Evolutionary conservation across 495 filamentous ascomycete species (phyloP).

Genomic region (Aspergillus cavernicola): DNA sequence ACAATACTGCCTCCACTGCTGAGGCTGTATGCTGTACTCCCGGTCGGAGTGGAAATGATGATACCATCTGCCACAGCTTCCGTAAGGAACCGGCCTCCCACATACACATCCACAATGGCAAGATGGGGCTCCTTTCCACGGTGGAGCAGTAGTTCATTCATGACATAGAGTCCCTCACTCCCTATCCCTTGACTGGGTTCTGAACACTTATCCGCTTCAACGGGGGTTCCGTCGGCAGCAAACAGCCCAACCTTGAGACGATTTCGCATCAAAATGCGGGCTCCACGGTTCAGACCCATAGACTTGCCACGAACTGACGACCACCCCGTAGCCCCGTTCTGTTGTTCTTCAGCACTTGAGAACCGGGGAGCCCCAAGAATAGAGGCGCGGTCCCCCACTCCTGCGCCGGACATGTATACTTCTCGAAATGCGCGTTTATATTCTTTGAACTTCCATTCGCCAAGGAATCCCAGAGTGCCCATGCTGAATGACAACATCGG

Average conservation of each 20-base stretch:
- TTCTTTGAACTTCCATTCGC: conserved; percentile 93
- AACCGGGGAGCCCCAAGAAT: conserved; percentile 28
- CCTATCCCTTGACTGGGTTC: conserved; percentile 11
- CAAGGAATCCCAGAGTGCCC: conserved; percentile 91
- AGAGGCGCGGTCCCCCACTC: conserved; percentile 45
- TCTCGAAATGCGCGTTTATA: conserved; percentile 87
- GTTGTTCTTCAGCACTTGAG: conserved; percentile 14
- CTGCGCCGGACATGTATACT: conserved; percentile 86
- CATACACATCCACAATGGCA: conserved; percentile 81
- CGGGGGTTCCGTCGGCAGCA: conserved; percentile 52
- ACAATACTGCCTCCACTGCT: conserved; percentile 90
- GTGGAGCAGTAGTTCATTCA: conserved; percentile 94
- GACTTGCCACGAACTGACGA: conserved; percentile 71
- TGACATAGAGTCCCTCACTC: conserved; percentile 64
- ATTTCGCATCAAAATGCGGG: conserved; percentile 79
- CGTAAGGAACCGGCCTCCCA: conserved; percentile 81
- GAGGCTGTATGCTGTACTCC: conserved; percentile 92
- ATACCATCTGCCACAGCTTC: conserved; percentile 94
- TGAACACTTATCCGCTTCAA: conserved; percentile 28
- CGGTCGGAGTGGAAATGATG: conserved; percentile 88
- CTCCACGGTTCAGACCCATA: conserved; percentile 69
- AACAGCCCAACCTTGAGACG: conserved; percentile 81
- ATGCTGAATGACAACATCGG: conserved; percentile 95
- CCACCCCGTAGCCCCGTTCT: conserved; percentile 55
- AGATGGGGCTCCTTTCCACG: conserved; percentile 86